phyloP scores from a whole-genome alignment of 2,329 filamentous ascomycete species.

The Colletotrichum limetticola region DNA sequence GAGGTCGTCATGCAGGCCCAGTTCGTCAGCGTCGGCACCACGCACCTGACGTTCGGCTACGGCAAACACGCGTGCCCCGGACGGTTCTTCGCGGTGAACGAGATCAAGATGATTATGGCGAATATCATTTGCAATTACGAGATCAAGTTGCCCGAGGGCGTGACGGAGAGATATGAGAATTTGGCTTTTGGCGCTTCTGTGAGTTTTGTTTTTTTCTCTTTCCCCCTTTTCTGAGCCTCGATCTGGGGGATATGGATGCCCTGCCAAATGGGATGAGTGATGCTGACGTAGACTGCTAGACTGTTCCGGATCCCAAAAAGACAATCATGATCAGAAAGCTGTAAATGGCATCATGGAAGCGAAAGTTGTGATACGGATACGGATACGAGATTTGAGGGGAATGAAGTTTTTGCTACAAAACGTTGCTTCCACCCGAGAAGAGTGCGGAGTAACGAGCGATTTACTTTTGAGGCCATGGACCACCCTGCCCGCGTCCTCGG shows the following conservation, averaged over 20 bases:
- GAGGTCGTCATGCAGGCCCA: slow-evolving; percentile 45
- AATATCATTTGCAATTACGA: slow-evolving; percentile 34
- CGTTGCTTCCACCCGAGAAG: not conserved
- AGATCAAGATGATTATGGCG: slow-evolving; percentile 38
- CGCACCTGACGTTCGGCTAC: slow-evolving; percentile 34
- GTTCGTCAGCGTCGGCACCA: slow-evolving; percentile 50
- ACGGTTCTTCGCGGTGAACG: slow-evolving; percentile 34
- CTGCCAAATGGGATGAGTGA: not conserved
- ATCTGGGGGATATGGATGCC: not conserved
- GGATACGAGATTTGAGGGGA: not conserved
- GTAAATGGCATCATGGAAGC: not conserved
- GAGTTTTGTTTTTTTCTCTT: not conserved
- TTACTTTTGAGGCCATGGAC: not conserved
- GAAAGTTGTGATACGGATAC: not conserved
- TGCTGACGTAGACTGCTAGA: slow-evolving; percentile 5
- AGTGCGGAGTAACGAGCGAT: not conserved
- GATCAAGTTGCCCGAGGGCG: slow-evolving; percentile 19
- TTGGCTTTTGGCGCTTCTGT: slow-evolving; percentile 9
- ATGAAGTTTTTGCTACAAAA: not conserved
- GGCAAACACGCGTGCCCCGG: slow-evolving; percentile 37
- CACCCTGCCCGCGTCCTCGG: not conserved
- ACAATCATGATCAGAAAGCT: slow-evolving; percentile 29
- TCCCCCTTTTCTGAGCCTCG: no score
- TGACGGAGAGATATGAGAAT: slow-evolving; percentile 22
- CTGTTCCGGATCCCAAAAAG: slow-evolving; percentile 14